Conservation (phyloP, 2,329 filamentous ascomycete species). For the Amylocarpus encephaloides region DNA sequence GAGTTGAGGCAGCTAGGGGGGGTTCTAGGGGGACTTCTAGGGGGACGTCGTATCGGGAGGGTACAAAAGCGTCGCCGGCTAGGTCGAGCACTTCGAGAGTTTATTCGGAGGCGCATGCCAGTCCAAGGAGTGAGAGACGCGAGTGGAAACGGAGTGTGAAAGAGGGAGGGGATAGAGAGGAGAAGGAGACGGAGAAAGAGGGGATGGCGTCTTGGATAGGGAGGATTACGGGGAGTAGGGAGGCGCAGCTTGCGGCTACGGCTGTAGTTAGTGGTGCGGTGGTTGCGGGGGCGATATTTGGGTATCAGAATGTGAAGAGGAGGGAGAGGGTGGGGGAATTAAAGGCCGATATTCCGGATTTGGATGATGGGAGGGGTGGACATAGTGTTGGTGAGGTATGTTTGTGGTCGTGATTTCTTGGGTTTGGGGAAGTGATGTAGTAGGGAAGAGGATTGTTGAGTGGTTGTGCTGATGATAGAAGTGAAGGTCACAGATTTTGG, state of each 20-base stretch:
- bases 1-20: no score
- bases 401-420: slow-evolving; percentile 3
- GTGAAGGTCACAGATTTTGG: slow-evolving; percentile 46
- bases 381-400: slow-evolving; percentile 35
- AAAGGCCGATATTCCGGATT: slow-evolving; percentile 52
- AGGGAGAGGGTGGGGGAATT: slow-evolving; percentile 49
- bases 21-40: no score
- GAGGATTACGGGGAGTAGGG: slow-evolving; percentile 17
- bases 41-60: no score
- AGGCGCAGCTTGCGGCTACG: slow-evolving; percentile 59
- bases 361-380: slow-evolving; percentile 21
- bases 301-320: slow-evolving; percentile 54
- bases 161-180: neutral
- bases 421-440: slow-evolving; percentile 1
- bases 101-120: neutral
- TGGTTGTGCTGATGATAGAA: slow-evolving; percentile 33
- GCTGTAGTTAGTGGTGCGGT: slow-evolving; percentile 59
- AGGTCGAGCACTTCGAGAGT: neutral
- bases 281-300: slow-evolving; percentile 53
- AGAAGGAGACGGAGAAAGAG: slow-evolving; percentile 6
- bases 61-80: neutral
- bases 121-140: neutral
- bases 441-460: neutral
- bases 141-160: neutral
- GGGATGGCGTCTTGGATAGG: slow-evolving; percentile 28